Evolutionary conservation across 306 rosid genomes (phyloP), one percentile per base, ranked within the genome.

Genomic region (Clitoria ternatea): DNA sequence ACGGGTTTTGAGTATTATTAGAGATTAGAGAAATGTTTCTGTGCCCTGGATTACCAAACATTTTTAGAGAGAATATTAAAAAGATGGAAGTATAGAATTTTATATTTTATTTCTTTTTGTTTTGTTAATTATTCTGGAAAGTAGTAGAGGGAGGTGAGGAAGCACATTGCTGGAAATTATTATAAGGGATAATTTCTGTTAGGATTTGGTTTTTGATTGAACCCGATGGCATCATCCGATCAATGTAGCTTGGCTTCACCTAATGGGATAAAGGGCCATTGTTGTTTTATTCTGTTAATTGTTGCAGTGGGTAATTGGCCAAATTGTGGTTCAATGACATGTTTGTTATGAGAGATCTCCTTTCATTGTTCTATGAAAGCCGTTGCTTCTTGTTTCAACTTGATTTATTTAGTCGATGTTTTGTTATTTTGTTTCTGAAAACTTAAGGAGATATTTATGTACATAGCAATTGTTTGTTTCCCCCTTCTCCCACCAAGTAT

Each of bases 251-350:
- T n/a, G n/a, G n/a, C n/a, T n/a, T n/a, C n/a, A n/a, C n/a, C n/a
- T n/a, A n/a, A n/a, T n/a, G n/a, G n/a, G n/a, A n/a, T n/a, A n/a
- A n/a, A n/a, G n/a, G n/a, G n/a, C n/a, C n/a, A n/a, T n/a, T n/a
- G n/a, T n/a, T n/a, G n/a, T n/a, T n/a, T n/a, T n/a, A n/a, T 33
- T 55, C 42, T 33, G 42, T 35, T 24, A 65, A 44, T 22, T 9
- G 11, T 18, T 69, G 42, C 39, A 6, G 72, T 48, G 66, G 72
- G 54, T 53, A 69, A 55, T 62, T 56, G 40, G 59, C 19, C 9
- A 13, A 37, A 30, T 74, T 74, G 66, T 74, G 23, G 26, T 48
- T 77, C 39, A 36, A 47, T 61, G 24, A 36, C 23, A 30, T 69
- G 57, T 57, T 43, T 81, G 43, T 5, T 69, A 10, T 27, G 14